Conservation (phyloP, 2,329 filamentous ascomycete genomes). For the Ceratocystis cacaofunesta region DNA sequence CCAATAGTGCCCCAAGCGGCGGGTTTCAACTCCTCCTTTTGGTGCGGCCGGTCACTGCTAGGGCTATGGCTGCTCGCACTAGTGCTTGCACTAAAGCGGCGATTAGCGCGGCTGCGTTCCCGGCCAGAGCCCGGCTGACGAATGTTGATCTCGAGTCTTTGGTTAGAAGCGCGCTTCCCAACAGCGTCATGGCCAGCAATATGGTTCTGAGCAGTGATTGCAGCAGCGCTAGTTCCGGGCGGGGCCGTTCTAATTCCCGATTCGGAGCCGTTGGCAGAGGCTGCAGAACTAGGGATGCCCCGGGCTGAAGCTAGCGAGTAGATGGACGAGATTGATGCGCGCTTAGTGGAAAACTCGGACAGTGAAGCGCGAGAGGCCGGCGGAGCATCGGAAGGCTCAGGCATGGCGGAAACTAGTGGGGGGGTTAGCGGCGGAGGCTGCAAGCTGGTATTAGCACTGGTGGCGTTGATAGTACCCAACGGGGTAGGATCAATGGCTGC, state of each 20-base stretch:
- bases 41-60: constrained; percentile 51
- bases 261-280: constrained; percentile 41
- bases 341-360: constrained; percentile 42
- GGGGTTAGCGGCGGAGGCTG: not conserved
- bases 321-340: constrained; percentile 58
- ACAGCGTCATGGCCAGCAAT: constrained; percentile 17
- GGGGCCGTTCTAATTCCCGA: constrained; percentile 21
- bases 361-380: constrained; percentile 33
- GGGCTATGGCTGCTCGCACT: constrained; percentile 69
- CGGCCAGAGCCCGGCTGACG: constrained; percentile 35
- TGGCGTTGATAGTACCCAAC: not conserved
- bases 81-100: constrained; percentile 69
- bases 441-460: not conserved
- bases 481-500: not conserved
- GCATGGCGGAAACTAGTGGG: not conserved
- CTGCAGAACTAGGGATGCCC: constrained; percentile 36
- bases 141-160: constrained; percentile 17
- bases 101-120: constrained; percentile 54
- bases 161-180: constrained; percentile 6
- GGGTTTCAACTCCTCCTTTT: constrained; percentile 46
- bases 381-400: constrained; percentile 19
- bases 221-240: constrained; percentile 8
- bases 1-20: constrained; percentile 59
- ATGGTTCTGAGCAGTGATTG: constrained; percentile 10
- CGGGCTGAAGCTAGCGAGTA: constrained; percentile 53